Conservation (phyloP, 768 basidiomycete species). For the Kwoniella sp. region DNA sequence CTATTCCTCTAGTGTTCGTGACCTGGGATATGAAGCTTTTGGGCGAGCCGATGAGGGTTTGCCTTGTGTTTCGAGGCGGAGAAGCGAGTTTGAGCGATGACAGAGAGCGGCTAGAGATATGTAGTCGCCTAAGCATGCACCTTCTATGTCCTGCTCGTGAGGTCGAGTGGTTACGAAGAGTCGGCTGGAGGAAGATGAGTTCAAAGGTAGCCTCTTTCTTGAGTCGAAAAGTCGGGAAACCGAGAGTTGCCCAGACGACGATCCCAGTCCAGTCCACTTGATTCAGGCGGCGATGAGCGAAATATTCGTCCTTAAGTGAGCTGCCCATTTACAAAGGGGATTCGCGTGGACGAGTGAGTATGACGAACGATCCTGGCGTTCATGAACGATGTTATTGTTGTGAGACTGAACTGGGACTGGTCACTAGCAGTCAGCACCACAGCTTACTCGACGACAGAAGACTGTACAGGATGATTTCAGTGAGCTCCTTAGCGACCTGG, state of each 20-base stretch:
- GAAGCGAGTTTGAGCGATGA: constrained; percentile 1
- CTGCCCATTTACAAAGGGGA: no score
- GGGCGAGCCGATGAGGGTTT: background rate
- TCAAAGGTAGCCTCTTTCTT: no score
- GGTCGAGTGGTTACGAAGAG: constrained; percentile 3
- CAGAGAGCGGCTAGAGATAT: constrained; percentile 8
- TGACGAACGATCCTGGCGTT: constrained; percentile 4
- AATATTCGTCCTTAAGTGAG: no score
- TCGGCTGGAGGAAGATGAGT: no score
- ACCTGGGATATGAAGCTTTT: background rate
- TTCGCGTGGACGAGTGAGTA: no score
- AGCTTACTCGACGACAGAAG: background rate
- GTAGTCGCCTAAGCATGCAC: constrained; percentile 16
- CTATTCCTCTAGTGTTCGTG: background rate
- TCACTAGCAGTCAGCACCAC: no score
- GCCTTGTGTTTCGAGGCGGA: no score
- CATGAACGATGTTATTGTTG: constrained; percentile 1
- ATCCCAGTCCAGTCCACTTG: no score
- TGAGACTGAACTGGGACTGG: background rate
- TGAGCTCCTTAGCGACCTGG: constrained; percentile 8
- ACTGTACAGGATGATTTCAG: constrained; percentile 35
- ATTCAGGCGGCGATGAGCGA: no score
- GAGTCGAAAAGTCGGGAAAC: no score
- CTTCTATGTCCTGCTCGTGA: background rate
- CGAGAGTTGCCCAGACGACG: no score